Base-by-base conservation (phyloP, 1,284 basidiomycete species). In the Chalciporus sp. region DNA sequence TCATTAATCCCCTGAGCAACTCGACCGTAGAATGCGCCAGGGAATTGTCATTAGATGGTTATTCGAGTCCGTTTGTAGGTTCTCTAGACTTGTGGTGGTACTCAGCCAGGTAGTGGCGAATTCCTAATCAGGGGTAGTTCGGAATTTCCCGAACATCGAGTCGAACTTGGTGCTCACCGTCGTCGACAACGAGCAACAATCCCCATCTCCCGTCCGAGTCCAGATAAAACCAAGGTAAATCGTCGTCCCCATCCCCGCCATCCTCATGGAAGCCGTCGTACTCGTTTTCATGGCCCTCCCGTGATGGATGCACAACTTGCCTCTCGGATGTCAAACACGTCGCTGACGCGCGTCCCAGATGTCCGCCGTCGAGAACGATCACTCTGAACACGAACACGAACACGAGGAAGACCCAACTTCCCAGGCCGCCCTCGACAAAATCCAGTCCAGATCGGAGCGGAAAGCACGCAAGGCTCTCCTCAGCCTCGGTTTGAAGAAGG, bases 401-500 rank as follows among this genome's bases (percentile, higher is more conserved):
- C 78, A 84, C 26, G 86, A 92, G 59, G 86, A 90, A 69, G 89
- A 92, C 62, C 90, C 90, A 45, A 88, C 89, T 58, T 92, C 91
- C 52, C 83, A 84, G 58, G 89, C 90, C 50, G 89, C 90, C 55
- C 86, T 94, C 59, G 92, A 96, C 66, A 95, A 95, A 76, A 90
- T 96, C 63, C 92, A 95, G 76, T 95, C 92, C 53, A 87, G 92
- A 61, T 86, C 92, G 33, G 94, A 95, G 76, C 88, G 92, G 66
- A 95, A 95, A 75, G 92, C 93, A 52, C 83, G 94, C 70, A 94
- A 95, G 78, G 91, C 91, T 49, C 82, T 94, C 51, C 82, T 95
- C 63, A 80, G 86, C 60, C 81, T 97, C 62, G 95, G 95, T 46
- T 77, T 98, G 74, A 97, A 98, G 80, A 88, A 85, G 73, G 91